Evolutionary conservation across 345 rosid genomes (phyloP).

Genomic region (Odontarrhena argentea): DNA sequence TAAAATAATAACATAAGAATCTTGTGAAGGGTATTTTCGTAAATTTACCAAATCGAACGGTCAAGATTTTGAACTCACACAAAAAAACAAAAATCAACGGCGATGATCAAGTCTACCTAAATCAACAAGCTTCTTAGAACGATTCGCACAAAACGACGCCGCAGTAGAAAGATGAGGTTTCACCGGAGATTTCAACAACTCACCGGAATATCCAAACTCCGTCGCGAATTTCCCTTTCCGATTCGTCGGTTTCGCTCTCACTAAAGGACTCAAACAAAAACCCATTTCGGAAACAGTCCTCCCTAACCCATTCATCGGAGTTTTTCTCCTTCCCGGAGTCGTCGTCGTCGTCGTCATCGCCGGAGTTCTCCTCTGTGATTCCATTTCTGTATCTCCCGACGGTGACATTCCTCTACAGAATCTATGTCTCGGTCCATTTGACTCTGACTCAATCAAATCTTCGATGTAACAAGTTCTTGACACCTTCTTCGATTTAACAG

Average conservation of each 20-base stretch:
- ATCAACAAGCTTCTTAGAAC: slow-evolving; percentile 90
- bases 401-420: slow-evolving; percentile 86
- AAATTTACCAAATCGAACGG: slow-evolving; percentile 27
- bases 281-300: slow-evolving; percentile 58
- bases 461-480: slow-evolving; percentile 34
- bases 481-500: slow-evolving; percentile 48
- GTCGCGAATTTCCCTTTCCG: slow-evolving; percentile 56
- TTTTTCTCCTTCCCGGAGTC: slow-evolving; percentile 43
- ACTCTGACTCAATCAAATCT: slow-evolving; percentile 29
- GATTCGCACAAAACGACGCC: slow-evolving; percentile 67
- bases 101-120: slow-evolving; percentile 71
- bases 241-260: slow-evolving; percentile 83
- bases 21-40: slow-evolving; percentile 34
- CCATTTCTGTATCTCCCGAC: slow-evolving; percentile 34
- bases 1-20: slow-evolving; percentile 25
- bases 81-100: slow-evolving; percentile 49
- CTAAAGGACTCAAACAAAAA: slow-evolving; percentile 88
- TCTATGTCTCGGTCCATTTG: slow-evolving; percentile 41
- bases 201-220: slow-evolving; percentile 55
- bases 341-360: slow-evolving; percentile 27
- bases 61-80: slow-evolving; percentile 37
- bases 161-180: slow-evolving; percentile 75
- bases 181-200: slow-evolving; percentile 46
- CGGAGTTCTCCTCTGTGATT: slow-evolving; percentile 44
- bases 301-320: slow-evolving; percentile 29